Base-by-base conservation (phyloP, 129 eudicot species). In the Helianthus tuberosus region DNA sequence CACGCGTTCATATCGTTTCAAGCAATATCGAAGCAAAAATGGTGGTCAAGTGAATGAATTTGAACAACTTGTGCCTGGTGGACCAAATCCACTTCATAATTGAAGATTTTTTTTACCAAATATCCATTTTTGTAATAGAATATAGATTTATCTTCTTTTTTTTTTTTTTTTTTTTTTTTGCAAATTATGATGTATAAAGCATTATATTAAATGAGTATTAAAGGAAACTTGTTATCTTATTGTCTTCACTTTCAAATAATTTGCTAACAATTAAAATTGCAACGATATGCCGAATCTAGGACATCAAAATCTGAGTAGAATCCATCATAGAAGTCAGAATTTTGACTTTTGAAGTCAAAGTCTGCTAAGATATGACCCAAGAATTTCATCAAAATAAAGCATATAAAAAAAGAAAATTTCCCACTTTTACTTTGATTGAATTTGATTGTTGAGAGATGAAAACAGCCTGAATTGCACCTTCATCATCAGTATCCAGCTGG, bases 51-150 rank as follows among this genome's bases (percentile, higher is more conserved):
- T 66, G 49, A 50, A 55, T 38, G 71, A 66, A 57, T 80, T 79
- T 68, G 55, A 48, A 41, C 59, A 67, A 46, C 1, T 11, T 49
- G 84, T 80, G 6, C 84, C 84, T 47, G 81, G 71, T 29, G 80
- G 80, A 61, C 84, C 84, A 14, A 80, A 75, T 49, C 80, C 80
- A 43, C 84, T 80, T 80, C 84, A 80, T 47, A 73, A 80, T 25
- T 80, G 79, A 80, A 17, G 1, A 3, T 12, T 72, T 72, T n/a
- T n/a, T 41, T 78, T 4, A 52, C 27, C 16, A 25, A 62, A 70
- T 62, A 5, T 62, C 23, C 5, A 39, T 14, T 59, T 64, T 69
- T 77, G 81, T 70, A 23, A 55, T 20, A 25, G 14, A 43, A 49
- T 13, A 70, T 70, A 78, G 72, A 52, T 16, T 52, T 62, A 77